Percentiles rank a stretch among this genome's conserved stretches.
These are phyloP conservation scores for Beauveria sp. DNA, from an alignment of 2,329 filamentous ascomycete genomes.

Conservation along the genomic window DNA sequence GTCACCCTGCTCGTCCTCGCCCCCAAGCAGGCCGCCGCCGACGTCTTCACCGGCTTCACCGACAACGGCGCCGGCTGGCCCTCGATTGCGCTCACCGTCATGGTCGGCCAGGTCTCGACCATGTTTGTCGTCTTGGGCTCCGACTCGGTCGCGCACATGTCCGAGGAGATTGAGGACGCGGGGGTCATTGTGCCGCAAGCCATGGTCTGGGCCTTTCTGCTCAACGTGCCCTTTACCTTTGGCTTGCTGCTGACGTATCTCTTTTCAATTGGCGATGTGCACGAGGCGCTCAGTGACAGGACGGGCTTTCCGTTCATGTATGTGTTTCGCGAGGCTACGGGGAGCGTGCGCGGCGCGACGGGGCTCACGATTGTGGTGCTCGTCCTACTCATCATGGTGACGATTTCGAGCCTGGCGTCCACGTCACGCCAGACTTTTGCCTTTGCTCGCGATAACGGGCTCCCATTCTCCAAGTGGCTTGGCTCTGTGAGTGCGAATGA, in stretches of 20 bases:
- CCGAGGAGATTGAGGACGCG: conserved; percentile 15
- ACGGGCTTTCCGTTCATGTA: conserved; percentile 12
- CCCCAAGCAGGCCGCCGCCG: conserved; percentile 7
- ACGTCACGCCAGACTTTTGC: conserved; percentile 8
- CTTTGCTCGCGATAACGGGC: conserved; percentile 11
- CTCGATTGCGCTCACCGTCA: conserved; percentile 10
- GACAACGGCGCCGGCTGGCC: conserved; percentile 16
- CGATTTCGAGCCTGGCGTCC: conserved; percentile 6
- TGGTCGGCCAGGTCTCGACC: conserved; percentile 15
- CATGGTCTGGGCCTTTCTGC: conserved; percentile 7
- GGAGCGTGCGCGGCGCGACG: conserved; percentile 4
- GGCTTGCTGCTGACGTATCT: conserved; percentile 10
- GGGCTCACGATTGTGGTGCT: conserved; percentile 1
- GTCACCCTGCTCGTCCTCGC: conserved; percentile 15
- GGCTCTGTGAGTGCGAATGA: conserved; percentile 3
- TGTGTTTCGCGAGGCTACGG: conserved; percentile 13
- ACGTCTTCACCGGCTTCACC: conserved; percentile 14
- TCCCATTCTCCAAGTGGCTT: conserved; percentile 13
- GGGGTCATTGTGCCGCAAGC: conserved; percentile 10
- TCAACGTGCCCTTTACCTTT: conserved; percentile 8
- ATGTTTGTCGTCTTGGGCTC: conserved; percentile 12
- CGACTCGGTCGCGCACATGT: conserved; percentile 15
- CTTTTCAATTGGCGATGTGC: conserved; percentile 8
- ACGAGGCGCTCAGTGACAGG: conserved; percentile 1
- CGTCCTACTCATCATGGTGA: conserved; percentile 10